phyloP scores from a whole-genome alignment of 2,329 filamentous ascomycete species.

The Pseudonectria foliicola region DNA sequence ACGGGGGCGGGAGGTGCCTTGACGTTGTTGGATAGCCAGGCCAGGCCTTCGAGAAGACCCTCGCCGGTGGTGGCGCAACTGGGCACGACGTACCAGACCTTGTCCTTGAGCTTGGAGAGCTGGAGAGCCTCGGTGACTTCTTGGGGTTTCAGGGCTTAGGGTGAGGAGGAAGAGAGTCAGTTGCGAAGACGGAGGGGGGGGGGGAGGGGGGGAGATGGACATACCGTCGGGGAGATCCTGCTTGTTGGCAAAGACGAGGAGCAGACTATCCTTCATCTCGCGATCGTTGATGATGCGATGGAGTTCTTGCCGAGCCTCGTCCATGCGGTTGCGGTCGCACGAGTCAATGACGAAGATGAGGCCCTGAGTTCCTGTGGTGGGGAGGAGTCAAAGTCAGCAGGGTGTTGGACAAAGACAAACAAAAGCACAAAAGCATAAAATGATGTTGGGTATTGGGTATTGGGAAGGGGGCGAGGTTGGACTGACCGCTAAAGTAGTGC shows the following conservation, averaged over 20 bases:
- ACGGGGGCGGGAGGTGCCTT: conserved; percentile 53
- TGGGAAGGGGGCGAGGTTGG: background rate
- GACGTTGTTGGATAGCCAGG: conserved; percentile 79
- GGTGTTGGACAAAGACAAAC: too few species aligned
- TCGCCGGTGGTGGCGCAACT: conserved; percentile 77
- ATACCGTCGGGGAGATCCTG: conserved; percentile 82
- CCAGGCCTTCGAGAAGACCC: conserved; percentile 72
- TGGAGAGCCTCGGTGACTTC: conserved; percentile 74
- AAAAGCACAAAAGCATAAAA: too few species aligned
- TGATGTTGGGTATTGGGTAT: too few species aligned
- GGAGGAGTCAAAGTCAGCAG: conserved; percentile 4
- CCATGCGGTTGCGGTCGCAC: conserved; percentile 83
- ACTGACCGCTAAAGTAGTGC: conserved; percentile 83
- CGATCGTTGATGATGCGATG: conserved; percentile 97
- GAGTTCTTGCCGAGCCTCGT: conserved; percentile 86
- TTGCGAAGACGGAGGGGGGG: conserved; percentile 2
- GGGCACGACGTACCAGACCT: conserved; percentile 78
- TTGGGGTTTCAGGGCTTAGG: conserved; percentile 67
- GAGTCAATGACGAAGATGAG: conserved; percentile 98
- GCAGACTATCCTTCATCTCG: conserved; percentile 91
- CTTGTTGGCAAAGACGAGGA: conserved; percentile 98
- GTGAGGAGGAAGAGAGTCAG: conserved; percentile 1
- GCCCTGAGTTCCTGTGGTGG: conserved; percentile 87
- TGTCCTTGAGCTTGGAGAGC: conserved; percentile 71
- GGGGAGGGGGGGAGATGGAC: conserved; percentile 17